A percentile compares a stretch with the other conserved stretches of the same genome.
phyloP scores from a whole-genome alignment of 2,329 filamentous ascomycete genomes.

The Ceratocystis papillata region DNA sequence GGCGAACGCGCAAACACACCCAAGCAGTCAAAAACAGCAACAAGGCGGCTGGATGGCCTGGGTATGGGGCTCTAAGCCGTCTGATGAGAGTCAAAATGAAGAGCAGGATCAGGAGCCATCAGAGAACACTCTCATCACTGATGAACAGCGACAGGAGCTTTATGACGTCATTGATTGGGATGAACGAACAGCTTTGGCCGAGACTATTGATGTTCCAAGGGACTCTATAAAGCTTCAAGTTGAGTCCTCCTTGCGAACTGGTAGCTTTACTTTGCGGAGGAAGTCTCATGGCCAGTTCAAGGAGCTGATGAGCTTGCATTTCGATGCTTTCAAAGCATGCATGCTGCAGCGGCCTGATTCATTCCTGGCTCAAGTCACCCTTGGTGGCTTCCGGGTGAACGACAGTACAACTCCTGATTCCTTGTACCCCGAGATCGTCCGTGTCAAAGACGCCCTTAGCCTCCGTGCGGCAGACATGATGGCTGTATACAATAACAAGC shows the following conservation, averaged over 20 bases:
- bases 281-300: slow-evolving; percentile 55
- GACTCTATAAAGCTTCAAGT: slow-evolving; percentile 90
- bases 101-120: slow-evolving; percentile 43
- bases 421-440: slow-evolving; percentile 87
- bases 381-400: slow-evolving; percentile 87
- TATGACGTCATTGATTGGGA: slow-evolving; percentile 98
- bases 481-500: background rate
- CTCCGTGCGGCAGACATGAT: background rate
- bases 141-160: slow-evolving; percentile 89
- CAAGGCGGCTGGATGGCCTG: slow-evolving; percentile 85
- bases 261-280: slow-evolving; percentile 87
- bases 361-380: slow-evolving; percentile 72
- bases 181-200: slow-evolving; percentile 80
- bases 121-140: slow-evolving; percentile 70
- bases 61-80: slow-evolving; percentile 73
- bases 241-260: slow-evolving; percentile 84
- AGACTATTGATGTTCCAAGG: slow-evolving; percentile 77
- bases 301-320: slow-evolving; percentile 82
- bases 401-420: slow-evolving; percentile 90
- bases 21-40: slow-evolving; percentile 44
- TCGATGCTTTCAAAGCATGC: slow-evolving; percentile 88
- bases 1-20: slow-evolving; percentile 53
- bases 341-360: slow-evolving; percentile 85
- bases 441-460: slow-evolving; percentile 72
- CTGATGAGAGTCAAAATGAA: slow-evolving; percentile 32